phyloP scores from a whole-genome alignment of 352 stramenopile species.

The Phytophthora uliginosa region DNA sequence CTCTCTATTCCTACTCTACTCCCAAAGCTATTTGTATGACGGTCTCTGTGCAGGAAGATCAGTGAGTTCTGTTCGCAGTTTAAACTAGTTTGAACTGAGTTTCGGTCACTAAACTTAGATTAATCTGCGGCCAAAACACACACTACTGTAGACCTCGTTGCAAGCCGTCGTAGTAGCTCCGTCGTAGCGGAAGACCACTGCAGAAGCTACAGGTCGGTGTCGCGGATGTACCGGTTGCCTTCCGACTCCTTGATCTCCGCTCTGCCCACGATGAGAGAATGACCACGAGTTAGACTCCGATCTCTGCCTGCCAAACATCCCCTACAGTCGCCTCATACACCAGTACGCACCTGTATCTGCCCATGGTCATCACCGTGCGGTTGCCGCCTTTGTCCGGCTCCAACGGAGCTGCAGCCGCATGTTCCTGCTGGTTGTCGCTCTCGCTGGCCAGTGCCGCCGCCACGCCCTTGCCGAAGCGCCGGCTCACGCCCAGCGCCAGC shows the following conservation, averaged over 20 bases:
- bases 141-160: neutral
- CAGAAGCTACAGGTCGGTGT: constrained; percentile 70
- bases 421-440: constrained; percentile 50
- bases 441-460: constrained; percentile 26
- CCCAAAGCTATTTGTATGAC: too few relatives aligned
- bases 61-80: too few relatives aligned
- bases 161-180: neutral
- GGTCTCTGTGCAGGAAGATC: too few relatives aligned
- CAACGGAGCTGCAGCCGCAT: constrained; percentile 34
- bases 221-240: constrained; percentile 90
- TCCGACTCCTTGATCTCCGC: constrained; percentile 92
- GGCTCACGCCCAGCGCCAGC: constrained; percentile 75
- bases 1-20: too few relatives aligned
- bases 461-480: constrained; percentile 71
- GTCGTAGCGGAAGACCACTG: neutral
- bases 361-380: constrained; percentile 80
- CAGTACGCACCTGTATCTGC: constrained; percentile 80
- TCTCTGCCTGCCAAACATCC: neutral
- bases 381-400: constrained; percentile 64
- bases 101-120: too few relatives aligned
- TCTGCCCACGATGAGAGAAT: constrained; percentile 32
- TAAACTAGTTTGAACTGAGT: too few relatives aligned
- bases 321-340: neutral
- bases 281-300: neutral
- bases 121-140: neutral